Conservation (phyloP, 495 filamentous ascomycete species). For the Pyrenula massariospora region DNA sequence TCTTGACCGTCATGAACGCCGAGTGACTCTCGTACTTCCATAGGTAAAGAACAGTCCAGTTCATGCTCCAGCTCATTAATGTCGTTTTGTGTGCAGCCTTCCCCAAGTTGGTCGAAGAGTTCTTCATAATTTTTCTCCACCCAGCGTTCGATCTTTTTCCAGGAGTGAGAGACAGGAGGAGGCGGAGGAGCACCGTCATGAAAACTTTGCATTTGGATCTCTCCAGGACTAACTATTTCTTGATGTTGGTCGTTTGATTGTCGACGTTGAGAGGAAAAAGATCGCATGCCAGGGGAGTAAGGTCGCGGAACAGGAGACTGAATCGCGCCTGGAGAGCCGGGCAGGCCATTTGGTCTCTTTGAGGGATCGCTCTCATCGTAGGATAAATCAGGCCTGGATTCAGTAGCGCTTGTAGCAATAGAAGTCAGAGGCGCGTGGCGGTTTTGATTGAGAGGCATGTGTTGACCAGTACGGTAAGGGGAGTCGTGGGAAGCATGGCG, state of each 20-base stretch:
- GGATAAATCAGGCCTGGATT: constrained; percentile 64
- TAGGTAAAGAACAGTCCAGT: constrained; percentile 84
- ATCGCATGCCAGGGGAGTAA: constrained; percentile 87
- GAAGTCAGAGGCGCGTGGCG: constrained; percentile 65
- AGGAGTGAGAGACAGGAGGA: constrained; percentile 78
- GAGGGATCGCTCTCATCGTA: constrained; percentile 53
- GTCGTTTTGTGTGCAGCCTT: constrained; percentile 85
- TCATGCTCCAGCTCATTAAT: constrained; percentile 95
- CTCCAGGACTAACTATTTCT: constrained; percentile 56
- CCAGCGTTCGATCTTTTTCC: constrained; percentile 90
- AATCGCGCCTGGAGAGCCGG: constrained; percentile 46
- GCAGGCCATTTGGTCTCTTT: constrained; percentile 43
- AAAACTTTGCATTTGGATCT: constrained; percentile 97
- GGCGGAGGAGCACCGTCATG: constrained; percentile 81
- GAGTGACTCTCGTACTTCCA: constrained; percentile 88
- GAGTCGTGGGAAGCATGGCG: constrained; percentile 78
- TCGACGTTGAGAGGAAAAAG: constrained; percentile 47
- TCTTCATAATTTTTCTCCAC: constrained; percentile 90
- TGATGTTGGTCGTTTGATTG: constrained; percentile 44
- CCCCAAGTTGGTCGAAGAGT: constrained; percentile 82
- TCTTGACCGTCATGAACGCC: constrained; percentile 92
- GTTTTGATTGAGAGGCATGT: constrained; percentile 64
- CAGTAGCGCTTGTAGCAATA: constrained; percentile 62
- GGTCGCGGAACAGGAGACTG: constrained; percentile 45
- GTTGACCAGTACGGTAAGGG: constrained; percentile 70